Percentiles rank a stretch among this genome's conserved stretches.
phyloP scores from a whole-genome alignment of 2,329 filamentous ascomycete species.

The Fusarium papillatum region DNA sequence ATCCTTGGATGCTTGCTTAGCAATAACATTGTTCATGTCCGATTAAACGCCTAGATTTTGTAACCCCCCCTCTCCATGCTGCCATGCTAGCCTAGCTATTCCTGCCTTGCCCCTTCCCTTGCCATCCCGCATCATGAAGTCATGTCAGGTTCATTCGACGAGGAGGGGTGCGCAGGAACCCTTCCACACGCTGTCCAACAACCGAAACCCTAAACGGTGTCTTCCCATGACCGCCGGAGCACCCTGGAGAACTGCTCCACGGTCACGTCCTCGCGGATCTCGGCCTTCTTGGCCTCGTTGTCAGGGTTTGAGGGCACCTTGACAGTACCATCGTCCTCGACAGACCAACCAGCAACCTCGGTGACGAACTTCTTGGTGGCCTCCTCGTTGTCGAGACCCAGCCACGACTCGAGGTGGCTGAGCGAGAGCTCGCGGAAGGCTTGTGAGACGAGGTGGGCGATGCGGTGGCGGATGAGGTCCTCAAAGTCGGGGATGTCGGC shows the following conservation, averaged over 20 bases:
- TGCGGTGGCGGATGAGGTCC: conserved; percentile 90
- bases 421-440: conserved; percentile 81
- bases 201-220: conserved; percentile 55
- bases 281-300: conserved; percentile 96
- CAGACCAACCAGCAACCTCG: conserved; percentile 89
- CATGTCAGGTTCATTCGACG: conserved; percentile 44
- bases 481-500: conserved; percentile 97
- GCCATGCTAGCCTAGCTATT: conserved; percentile 41
- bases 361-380: conserved; percentile 83
- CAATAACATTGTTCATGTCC: conserved; percentile 54
- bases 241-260: conserved; percentile 88
- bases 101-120: conserved; percentile 26
- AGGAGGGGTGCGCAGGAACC: conserved; percentile 33
- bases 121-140: conserved; percentile 43
- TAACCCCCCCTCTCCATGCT: conserved; percentile 47
- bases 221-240: conserved; percentile 88
- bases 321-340: conserved; percentile 76
- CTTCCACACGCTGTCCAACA: conserved; percentile 28
- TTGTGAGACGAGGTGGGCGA: conserved; percentile 88
- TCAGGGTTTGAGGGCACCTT: conserved; percentile 93
- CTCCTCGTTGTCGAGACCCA: conserved; percentile 75
- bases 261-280: conserved; percentile 95
- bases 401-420: conserved; percentile 79
- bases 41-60: conserved; percentile 53
- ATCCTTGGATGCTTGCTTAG: conserved; percentile 51